Percentiles rank a stretch among this genome's conserved stretches.
phyloP scores from a whole-genome alignment of 1,139 yeast species.

The Nakaseomyces nivariensis region DNA sequence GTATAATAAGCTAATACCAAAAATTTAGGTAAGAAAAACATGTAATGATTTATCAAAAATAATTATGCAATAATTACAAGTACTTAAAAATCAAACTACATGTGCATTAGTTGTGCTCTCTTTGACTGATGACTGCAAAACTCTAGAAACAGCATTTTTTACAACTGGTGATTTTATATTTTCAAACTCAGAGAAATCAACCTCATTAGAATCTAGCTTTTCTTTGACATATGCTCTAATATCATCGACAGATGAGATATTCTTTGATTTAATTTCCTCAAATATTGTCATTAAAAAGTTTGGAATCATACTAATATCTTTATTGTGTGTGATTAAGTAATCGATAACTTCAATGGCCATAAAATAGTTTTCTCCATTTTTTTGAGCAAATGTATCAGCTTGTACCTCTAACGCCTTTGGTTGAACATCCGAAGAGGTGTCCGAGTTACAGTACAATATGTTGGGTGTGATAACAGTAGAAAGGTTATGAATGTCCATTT shows the following conservation, averaged over 20 bases:
- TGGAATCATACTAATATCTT: slow-evolving; percentile 73
- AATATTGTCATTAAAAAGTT: slow-evolving; percentile 36
- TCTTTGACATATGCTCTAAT: slow-evolving; percentile 14
- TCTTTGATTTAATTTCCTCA: slow-evolving; percentile 27
- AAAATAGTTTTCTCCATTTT: slow-evolving; percentile 70
- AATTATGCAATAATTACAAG: too few species aligned
- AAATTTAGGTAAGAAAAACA: neutral
- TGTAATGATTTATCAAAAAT: neutral
- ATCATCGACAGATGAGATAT: slow-evolving; percentile 14
- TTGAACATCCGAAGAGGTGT: slow-evolving; percentile 30
- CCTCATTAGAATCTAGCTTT: slow-evolving; percentile 8
- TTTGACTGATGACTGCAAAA: neutral
- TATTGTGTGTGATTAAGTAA: slow-evolving; percentile 73
- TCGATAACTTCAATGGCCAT: slow-evolving; percentile 87
- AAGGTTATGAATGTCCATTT: slow-evolving; percentile 91
- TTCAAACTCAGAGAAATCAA: slow-evolving; percentile 13
- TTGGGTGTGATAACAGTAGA: slow-evolving; percentile 96
- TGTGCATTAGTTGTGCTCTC: slow-evolving; percentile 4
- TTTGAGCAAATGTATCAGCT: slow-evolving; percentile 33
- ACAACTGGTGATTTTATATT: neutral
- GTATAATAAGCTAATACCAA: slow-evolving; percentile 5
- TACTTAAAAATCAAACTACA: neutral
- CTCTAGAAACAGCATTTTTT: neutral
- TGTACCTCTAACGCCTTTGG: slow-evolving; percentile 24
- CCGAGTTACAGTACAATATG: slow-evolving; percentile 41